Base-by-base conservation (phyloP, 1,139 yeast species). In the Candida tetrigidarum region DNA sequence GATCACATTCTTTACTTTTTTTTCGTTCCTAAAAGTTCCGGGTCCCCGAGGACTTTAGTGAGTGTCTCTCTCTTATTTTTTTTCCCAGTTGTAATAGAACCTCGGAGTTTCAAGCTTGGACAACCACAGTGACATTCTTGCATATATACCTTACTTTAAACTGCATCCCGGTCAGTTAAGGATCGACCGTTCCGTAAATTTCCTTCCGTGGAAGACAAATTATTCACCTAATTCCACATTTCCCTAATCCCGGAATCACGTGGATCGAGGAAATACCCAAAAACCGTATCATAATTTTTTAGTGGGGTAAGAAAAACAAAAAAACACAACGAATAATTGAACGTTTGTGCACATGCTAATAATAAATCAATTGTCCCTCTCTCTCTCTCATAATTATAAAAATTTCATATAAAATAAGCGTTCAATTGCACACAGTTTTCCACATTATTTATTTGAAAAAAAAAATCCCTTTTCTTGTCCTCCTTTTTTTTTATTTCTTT, bases 401-500 rank as follows among this genome's bases (percentile, higher is more conserved):
- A 36, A n/a, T 27, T 27, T 27, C 30, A 27, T 27, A 27, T 27
- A 27, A 27, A 27, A 27, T 12, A 5, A 27, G 6, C 16, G 5
- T 15, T 8, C 30, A 27, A 9, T 27, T n/a, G n/a, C n/a, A n/a
- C 11, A 23, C 23, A 19, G 12, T 16, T 20, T 33, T 33, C 23
- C 12, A n/a, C 37, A 3, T 14, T 12, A 4, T 19, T 27, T 6
- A n/a, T 14, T 22, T 15, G n/a, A 19, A 5, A 16, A 5, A n/a
- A n/a, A n/a, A n/a, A n/a, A n/a, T 19, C 27, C 36, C 28, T 25
- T 29, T 35, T 35, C 6, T 4, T 19, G 18, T 23, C n/a, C 19
- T 14, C 19, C 33, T 33, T 30, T 39, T 37, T 38, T 44, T 42
- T 36, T 35, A 26, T 33, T 15, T 32, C 41, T 38, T 22, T 40